Evolutionary conservation across 352 stramenopile genomes (phyloP).

Genomic region (Peronospora tabacina): DNA sequence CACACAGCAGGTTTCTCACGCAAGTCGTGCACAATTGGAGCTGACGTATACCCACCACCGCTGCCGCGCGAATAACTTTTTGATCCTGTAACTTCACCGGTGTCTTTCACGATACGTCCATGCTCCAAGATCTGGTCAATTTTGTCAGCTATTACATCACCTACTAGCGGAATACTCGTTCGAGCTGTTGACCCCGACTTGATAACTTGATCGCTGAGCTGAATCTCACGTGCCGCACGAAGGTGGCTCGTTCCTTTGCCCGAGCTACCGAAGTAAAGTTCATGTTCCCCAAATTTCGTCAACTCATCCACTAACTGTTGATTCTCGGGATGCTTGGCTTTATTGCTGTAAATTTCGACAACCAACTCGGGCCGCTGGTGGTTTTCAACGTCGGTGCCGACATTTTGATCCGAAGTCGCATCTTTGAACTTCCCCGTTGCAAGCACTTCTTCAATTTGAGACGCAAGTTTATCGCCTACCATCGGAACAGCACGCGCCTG

Average conservation of each 20-base stretch:
- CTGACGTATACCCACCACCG: slow-evolving; percentile 31
- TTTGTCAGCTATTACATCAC: slow-evolving; percentile 66
- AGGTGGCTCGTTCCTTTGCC: slow-evolving; percentile 66
- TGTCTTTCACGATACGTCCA: slow-evolving; percentile 54
- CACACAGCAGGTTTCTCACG: slow-evolving; percentile 44
- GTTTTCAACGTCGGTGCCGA: slow-evolving; percentile 32
- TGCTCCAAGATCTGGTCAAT: slow-evolving; percentile 69
- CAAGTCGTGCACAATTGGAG: slow-evolving; percentile 68
- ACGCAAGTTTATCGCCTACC: slow-evolving; percentile 50
- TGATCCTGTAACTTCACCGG: slow-evolving; percentile 7
- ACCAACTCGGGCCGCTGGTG: slow-evolving; percentile 44
- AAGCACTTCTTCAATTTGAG: slow-evolving; percentile 55
- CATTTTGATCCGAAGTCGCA: slow-evolving; percentile 35
- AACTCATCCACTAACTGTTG: slow-evolving; percentile 57
- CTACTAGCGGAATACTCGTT: slow-evolving; percentile 43
- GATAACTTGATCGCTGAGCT: slow-evolving; percentile 42
- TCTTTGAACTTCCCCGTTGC: slow-evolving; percentile 47
- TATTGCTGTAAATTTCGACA: slow-evolving; percentile 34
- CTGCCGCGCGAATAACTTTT: slow-evolving; percentile 29
- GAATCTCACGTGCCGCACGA: slow-evolving; percentile 54
- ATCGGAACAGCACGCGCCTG: slow-evolving; percentile 40
- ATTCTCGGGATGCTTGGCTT: slow-evolving; percentile 49
- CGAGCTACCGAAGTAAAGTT: slow-evolving; percentile 62
- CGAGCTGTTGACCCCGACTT: slow-evolving; percentile 42
- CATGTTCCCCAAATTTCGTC: slow-evolving; percentile 58